phyloP scores from a whole-genome alignment of 495 filamentous ascomycete species.

The Aspergillus egyptiacus region DNA sequence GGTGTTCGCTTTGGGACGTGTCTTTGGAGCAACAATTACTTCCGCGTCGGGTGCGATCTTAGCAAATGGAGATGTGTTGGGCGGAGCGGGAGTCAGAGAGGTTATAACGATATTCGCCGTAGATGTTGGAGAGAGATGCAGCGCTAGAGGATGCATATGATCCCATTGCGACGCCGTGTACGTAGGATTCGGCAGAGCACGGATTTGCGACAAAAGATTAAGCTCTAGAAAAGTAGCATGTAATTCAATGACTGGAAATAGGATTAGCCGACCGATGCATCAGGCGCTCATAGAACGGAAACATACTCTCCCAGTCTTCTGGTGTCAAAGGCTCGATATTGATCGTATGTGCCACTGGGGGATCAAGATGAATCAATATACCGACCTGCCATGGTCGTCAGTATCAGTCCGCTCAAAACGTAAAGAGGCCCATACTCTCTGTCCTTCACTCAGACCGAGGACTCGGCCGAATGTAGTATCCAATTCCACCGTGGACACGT shows the following conservation, averaged over 20 bases:
- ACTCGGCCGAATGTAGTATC: conserved; percentile 84
- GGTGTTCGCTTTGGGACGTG: conserved; percentile 48
- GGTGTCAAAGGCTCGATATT: conserved; percentile 93
- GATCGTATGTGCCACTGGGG: conserved; percentile 82
- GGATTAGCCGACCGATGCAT: conserved; percentile 4
- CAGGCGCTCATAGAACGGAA: neutral
- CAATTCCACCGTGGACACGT: conserved; percentile 72
- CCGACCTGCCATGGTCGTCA: conserved; percentile 49
- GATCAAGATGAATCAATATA: conserved; percentile 75
- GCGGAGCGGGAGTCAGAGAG: conserved; percentile 65
- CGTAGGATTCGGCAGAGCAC: conserved; percentile 80
- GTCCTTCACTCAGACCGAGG: conserved; percentile 74
- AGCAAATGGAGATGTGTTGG: conserved; percentile 68
- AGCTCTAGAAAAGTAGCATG: conserved; percentile 93
- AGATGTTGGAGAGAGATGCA: conserved; percentile 92
- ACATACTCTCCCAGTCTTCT: conserved; percentile 85
- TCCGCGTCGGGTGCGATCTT: conserved; percentile 92
- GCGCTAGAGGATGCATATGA: conserved; percentile 70
- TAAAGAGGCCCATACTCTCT: conserved; percentile 55
- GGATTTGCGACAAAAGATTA: conserved; percentile 87
- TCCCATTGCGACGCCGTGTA: conserved; percentile 47
- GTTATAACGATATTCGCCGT: conserved; percentile 86
- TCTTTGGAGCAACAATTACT: conserved; percentile 93
- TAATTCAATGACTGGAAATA: conserved; percentile 71
- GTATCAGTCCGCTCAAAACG: neutral